A percentile compares a stretch with the other conserved stretches of the same genome.
These are phyloP conservation scores for Ophiostoma sp. DNA, from an alignment of 2,329 filamentous ascomycete genomes.

Conservation along the genomic window DNA sequence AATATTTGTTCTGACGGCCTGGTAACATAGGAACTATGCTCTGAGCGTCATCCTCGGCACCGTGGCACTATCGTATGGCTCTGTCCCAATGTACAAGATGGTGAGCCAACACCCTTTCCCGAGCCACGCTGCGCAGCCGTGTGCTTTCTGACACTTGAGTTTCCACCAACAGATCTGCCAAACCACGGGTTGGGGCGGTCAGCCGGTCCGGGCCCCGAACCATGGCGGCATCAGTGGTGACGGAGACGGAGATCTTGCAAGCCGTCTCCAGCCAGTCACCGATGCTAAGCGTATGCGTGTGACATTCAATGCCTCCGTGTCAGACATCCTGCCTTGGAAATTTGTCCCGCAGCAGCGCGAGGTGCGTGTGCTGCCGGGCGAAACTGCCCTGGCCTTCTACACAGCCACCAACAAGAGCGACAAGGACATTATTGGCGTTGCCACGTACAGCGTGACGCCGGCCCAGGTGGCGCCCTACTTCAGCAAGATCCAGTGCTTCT, in stretches of 20 bases:
- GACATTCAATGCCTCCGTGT: conserved; percentile 94
- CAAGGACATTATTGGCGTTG: conserved; percentile 94
- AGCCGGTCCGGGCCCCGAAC: conserved; percentile 79
- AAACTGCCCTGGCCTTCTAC: conserved; percentile 96
- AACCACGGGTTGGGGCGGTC: conserved; percentile 87
- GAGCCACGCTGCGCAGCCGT: not conserved
- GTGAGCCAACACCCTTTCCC: conserved; percentile 44
- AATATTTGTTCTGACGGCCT: not conserved
- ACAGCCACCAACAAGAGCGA: conserved; percentile 90
- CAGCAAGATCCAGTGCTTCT: conserved; percentile 99
- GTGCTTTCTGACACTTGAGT: conserved; percentile 11
- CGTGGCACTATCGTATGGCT: conserved; percentile 77
- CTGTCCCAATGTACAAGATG: conserved; percentile 86
- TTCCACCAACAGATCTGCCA: conserved; percentile 66
- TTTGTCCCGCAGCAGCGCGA: conserved; percentile 96
- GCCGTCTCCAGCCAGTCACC: conserved; percentile 77
- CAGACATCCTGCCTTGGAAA: conserved; percentile 95
- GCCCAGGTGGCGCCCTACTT: conserved; percentile 97
- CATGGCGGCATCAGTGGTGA: conserved; percentile 57
- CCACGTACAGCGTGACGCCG: conserved; percentile 95
- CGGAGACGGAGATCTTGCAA: conserved; percentile 62
- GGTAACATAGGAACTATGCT: conserved; percentile 53
- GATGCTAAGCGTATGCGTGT: conserved; percentile 84
- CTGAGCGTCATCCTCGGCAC: conserved; percentile 77
- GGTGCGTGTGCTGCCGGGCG: conserved; percentile 89